Conservation (phyloP, 192 early-diverging fungal genomes). For the Coemansia sp. region DNA sequence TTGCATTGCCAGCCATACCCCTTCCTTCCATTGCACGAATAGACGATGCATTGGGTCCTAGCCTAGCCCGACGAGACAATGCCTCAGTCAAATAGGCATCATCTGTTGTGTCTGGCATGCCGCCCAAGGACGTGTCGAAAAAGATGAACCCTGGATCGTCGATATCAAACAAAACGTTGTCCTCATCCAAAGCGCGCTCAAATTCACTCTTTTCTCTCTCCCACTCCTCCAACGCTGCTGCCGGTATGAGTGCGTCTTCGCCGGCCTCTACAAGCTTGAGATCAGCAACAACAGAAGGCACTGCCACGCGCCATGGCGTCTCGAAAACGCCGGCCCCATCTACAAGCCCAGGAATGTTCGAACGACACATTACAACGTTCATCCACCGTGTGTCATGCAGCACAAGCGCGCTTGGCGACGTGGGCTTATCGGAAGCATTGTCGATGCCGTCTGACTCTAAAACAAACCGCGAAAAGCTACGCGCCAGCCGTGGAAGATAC, state of each 20-base stretch:
- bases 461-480: conserved; percentile 45
- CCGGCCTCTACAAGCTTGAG: conserved; percentile 29
- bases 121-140: conserved; percentile 31
- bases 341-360: conserved; percentile 25
- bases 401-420: conserved; percentile 45
- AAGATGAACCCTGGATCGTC: conserved; percentile 56
- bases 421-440: conserved; percentile 14
- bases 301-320: conserved; percentile 47
- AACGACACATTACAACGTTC: conserved; percentile 34
- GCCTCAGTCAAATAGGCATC: too few species aligned
- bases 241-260: conserved; percentile 43
- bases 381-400: conserved; percentile 54
- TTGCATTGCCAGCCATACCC: conserved; percentile 1
- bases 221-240: conserved; percentile 47
- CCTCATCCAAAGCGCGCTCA: conserved; percentile 56
- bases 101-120: background rate
- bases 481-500: conserved; percentile 42
- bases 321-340: conserved; percentile 46
- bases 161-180: conserved; percentile 54
- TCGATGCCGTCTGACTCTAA: conserved; percentile 33
- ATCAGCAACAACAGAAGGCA: conserved; percentile 31
- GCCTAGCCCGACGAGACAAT: too few species aligned
- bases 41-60: background rate
- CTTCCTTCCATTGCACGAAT: background rate
- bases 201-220: conserved; percentile 50